A percentile compares a stretch with the other conserved stretches of the same genome.
Evolutionary conservation across 1,284 basidiomycete species (phyloP).

Genomic region (Ganoderma lucidum): DNA sequence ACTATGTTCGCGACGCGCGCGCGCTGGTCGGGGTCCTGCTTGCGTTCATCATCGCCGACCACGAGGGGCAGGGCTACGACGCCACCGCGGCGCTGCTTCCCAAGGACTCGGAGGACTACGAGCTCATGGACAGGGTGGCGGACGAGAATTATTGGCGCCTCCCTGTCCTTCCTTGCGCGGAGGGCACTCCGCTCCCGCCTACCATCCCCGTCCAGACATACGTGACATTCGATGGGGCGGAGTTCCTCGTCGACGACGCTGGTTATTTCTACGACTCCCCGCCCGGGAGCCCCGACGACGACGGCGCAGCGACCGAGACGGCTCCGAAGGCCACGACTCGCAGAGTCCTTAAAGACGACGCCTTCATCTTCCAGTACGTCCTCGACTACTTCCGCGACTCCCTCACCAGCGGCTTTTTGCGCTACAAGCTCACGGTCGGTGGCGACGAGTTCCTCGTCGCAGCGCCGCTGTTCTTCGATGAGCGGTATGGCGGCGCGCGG

Average conservation of each 20-base stretch:
- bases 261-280: neutral
- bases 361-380: constrained; percentile 6
- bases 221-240: neutral
- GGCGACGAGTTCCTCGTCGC: constrained; percentile 13
- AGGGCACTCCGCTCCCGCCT: neutral
- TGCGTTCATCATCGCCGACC: neutral
- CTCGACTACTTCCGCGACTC: constrained; percentile 7
- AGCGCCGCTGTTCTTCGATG: constrained; percentile 2
- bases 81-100: neutral
- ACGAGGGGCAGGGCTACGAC: constrained; percentile 11
- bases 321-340: neutral
- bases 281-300: neutral
- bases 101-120: constrained; percentile 2
- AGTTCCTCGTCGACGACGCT: neutral
- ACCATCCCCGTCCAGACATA: no score
- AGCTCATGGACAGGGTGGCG: neutral
- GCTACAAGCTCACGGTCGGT: constrained; percentile 6
- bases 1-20: constrained; percentile 3
- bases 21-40: constrained; percentile 5
- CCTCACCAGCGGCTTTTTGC: neutral
- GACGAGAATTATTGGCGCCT: neutral
- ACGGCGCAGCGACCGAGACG: neutral
- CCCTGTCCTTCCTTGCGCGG: neutral
- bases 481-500: constrained; percentile 10
- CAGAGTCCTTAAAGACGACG: neutral